Base-by-base conservation (phyloP, 1,284 basidiomycete genomes). In the Leccinum griseonigrum region DNA sequence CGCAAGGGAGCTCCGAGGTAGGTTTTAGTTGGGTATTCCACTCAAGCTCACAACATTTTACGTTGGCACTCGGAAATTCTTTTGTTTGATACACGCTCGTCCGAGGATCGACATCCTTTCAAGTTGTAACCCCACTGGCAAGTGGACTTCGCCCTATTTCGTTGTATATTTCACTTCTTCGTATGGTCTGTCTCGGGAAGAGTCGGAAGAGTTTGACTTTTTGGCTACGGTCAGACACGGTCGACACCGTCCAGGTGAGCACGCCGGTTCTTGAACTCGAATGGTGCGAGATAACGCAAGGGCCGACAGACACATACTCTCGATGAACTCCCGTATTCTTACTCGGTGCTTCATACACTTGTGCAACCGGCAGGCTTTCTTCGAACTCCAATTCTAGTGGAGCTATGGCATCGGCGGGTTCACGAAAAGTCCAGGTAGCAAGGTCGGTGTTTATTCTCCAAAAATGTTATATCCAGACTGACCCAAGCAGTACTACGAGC, bases 1-100 rank as follows among this genome's bases (percentile, higher is more conserved):
- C 9, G 94, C 83, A 3, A 77, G 91, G 54, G 87, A 90, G 60
- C 78, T 96, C 3, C 75, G 88, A 72, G 92, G 92, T 92, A 58
- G 48, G 79, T 40, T 52, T 13, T 40, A 28, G 4, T 7, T 40
- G 61, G 16, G 40, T 16, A 7, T 32, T 54, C 54, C 4, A 10
- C 57, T 38, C 60, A 31, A 60, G 50, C 85, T 85, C 59, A 95
- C 91, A 0, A 93, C 87, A 0, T 94, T 95, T 73, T 92, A 91
- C 73, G 74, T 95, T 22, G 94, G 82, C 75, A 0, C 62, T 85
- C n/a, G 74, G 77, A 22, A 84, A 84, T 60, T 66, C 71, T n/a
- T 75, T 48, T 55, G 1, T 46, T 57, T 62, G 28, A 36, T 60
- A 22, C 40, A 6, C 26, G 28, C 34, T 28, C 32, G 56, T 38